Evolutionary conservation across 306 rosid species (phyloP), one percentile per base, ranked within the genome.

Genomic region (Sindora glabra): DNA sequence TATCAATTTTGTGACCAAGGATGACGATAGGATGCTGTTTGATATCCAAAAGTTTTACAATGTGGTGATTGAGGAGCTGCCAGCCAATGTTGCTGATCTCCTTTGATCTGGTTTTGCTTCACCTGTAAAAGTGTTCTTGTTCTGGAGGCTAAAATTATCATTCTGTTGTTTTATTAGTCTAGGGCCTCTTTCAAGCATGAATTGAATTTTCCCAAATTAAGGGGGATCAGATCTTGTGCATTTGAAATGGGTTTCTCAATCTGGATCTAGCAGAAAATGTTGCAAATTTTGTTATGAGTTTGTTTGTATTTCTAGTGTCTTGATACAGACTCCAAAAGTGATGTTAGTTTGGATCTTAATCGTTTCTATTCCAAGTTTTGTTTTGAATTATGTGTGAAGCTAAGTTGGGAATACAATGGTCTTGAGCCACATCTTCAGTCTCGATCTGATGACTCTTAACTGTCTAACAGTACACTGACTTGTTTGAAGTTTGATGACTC

Each of bases 41-140:
- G 90, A 78, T 68, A 84, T 84, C 56, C 86, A 74, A 71, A 83
- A 56, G 85, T 83, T 83, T 41, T 83, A 79, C 26, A 76, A 79
- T 56, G 89, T 83, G 41, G 74, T 77, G 38, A 39, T 84, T 40
- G 90, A 80, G 73, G 90, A 80, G 72, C 83, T 84, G 69, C 86
- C 86, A 21, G 90, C 84, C 44, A 84, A 80, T 69, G 82, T 84
- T 67, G 84, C 82, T 45, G 87, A 84, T 81, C 84, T 81, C 64
- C 87, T 86, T 50, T 86, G 70, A 81, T 26, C 48, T 68, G 67
- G 56, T 54, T 68, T 66, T 34, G 53, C 48, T 61, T 36, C 56
- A 22, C 36, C 72, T 44, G 68, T 33, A 36, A 48, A 47, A n/a
- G n/a, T 73, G 81, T 56, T 34, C 68, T 49, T 38, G 60, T 15